Evolutionary conservation across 1,139 yeast genomes (phyloP).

Genomic region (Saccharomyces pastorianus): DNA sequence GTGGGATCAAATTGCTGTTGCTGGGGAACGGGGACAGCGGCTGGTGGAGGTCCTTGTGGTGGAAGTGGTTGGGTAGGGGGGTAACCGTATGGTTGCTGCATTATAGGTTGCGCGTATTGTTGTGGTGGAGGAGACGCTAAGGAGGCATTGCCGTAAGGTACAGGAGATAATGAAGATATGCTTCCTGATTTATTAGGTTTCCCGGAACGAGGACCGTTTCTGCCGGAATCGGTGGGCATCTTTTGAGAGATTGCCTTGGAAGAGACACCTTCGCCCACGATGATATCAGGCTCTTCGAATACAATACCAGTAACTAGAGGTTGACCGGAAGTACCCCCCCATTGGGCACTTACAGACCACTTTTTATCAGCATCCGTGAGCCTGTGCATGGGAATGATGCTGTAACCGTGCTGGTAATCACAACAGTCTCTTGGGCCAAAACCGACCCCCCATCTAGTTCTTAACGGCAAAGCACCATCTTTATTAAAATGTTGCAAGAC

Average conservation of each 20-base stretch:
- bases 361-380: constrained; percentile 87
- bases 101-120: constrained; percentile 13
- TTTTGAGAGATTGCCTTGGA: constrained; percentile 85
- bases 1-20: constrained; percentile 30
- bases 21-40: constrained; percentile 18
- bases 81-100: constrained; percentile 10
- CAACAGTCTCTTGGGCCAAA: constrained; percentile 98
- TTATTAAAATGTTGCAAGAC: constrained; percentile 53
- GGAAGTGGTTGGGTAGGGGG: constrained; percentile 20
- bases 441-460: constrained; percentile 98
- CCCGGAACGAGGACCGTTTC: constrained; percentile 78
- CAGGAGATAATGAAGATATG: constrained; percentile 10
- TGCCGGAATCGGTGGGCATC: constrained; percentile 84
- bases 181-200: constrained; percentile 25
- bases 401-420: constrained; percentile 83
- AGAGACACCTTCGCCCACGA: constrained; percentile 88
- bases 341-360: constrained; percentile 86
- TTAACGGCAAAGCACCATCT: constrained; percentile 50
- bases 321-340: constrained; percentile 96
- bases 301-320: constrained; percentile 76
- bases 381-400: constrained; percentile 77
- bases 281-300: constrained; percentile 95
- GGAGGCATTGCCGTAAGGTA: constrained; percentile 4
- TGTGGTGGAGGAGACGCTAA: constrained; percentile 8
- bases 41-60: constrained; percentile 3